These are phyloP conservation scores for Pseudocercospora fuligena DNA, from an alignment of 2,329 filamentous ascomycete genomes.

Conservation along the genomic window DNA sequence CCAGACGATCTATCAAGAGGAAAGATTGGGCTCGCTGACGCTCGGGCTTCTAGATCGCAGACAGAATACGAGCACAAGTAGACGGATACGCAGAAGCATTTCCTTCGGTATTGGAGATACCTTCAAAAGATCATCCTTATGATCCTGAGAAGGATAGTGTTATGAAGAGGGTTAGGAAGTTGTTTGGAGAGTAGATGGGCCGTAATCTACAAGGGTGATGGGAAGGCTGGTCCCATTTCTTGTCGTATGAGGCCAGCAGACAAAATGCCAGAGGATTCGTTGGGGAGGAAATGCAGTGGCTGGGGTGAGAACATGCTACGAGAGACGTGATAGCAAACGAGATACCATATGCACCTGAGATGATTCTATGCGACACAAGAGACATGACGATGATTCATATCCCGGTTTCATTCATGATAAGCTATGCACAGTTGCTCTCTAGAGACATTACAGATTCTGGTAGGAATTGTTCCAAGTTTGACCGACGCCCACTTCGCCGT, in stretches of 20 bases:
- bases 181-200: slow-evolving; percentile 70
- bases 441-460: slow-evolving; percentile 8
- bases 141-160: slow-evolving; percentile 99
- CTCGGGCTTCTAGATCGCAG: slow-evolving; percentile 72
- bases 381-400: not conserved
- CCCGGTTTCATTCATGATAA: not conserved
- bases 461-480: not conserved
- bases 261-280: no score
- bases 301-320: not conserved
- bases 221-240: no score
- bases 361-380: not conserved
- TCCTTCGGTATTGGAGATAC: slow-evolving; percentile 94
- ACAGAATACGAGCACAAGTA: slow-evolving; percentile 87
- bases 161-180: slow-evolving; percentile 77
- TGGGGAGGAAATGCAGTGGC: not conserved
- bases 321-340: not conserved
- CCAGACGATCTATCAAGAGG: no score
- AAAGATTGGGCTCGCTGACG: no score
- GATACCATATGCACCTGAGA: not conserved
- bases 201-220: no score
- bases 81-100: slow-evolving; percentile 94
- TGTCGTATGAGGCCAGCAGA: no score
- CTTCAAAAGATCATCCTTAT: slow-evolving; percentile 98
- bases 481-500: slow-evolving; percentile 8
- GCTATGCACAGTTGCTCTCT: slow-evolving; percentile 13